phyloP scores from a whole-genome alignment of 495 filamentous ascomycete genomes.

The Penicillium macrosclerotiorum region DNA sequence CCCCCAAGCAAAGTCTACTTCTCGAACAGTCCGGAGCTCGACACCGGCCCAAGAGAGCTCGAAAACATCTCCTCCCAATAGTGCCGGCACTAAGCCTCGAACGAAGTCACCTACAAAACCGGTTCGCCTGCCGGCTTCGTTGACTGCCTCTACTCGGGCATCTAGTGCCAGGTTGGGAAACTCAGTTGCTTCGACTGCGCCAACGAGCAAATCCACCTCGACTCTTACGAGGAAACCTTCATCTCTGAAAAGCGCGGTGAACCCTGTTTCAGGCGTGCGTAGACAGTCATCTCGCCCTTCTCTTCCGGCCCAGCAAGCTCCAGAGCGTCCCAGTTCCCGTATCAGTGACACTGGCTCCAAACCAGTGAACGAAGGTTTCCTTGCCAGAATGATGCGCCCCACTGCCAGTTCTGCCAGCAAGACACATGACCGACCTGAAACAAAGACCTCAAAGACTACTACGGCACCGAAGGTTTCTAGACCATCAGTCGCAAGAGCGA shows the following conservation, averaged over 20 bases:
- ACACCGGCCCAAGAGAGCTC: conserved; percentile 31
- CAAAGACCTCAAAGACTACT: conserved; percentile 36
- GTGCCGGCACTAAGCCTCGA: conserved; percentile 49
- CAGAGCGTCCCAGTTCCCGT: conserved; percentile 43
- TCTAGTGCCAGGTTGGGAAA: conserved; percentile 55
- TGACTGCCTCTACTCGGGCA: conserved; percentile 62
- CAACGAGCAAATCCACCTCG: conserved; percentile 34
- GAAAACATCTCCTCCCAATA: conserved; percentile 23
- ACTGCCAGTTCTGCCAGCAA: conserved; percentile 79
- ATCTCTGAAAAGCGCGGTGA: conserved; percentile 29
- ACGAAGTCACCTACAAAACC: conserved; percentile 65
- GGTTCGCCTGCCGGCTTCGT: conserved; percentile 56
- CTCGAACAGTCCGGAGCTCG: conserved; percentile 31
- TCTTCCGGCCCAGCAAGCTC: conserved; percentile 28
- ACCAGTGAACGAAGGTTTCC: conserved; percentile 69
- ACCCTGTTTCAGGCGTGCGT: conserved; percentile 25
- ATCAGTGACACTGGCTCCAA: conserved; percentile 37
- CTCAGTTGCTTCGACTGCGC: conserved; percentile 43
- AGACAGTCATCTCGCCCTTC: conserved; percentile 43
- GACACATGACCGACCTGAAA: conserved; percentile 65
- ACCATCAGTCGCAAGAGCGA: conserved; percentile 10
- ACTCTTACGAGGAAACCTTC: conserved; percentile 46
- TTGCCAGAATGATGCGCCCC: conserved; percentile 91
- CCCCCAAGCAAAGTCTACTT: conserved; percentile 22
- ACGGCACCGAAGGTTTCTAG: conserved; percentile 21